A percentile compares a stretch with the other conserved stretches of the same genome.
These are phyloP conservation scores for Parathielavia appendiculata DNA, from an alignment of 495 filamentous ascomycete species.

Conservation along the genomic window DNA sequence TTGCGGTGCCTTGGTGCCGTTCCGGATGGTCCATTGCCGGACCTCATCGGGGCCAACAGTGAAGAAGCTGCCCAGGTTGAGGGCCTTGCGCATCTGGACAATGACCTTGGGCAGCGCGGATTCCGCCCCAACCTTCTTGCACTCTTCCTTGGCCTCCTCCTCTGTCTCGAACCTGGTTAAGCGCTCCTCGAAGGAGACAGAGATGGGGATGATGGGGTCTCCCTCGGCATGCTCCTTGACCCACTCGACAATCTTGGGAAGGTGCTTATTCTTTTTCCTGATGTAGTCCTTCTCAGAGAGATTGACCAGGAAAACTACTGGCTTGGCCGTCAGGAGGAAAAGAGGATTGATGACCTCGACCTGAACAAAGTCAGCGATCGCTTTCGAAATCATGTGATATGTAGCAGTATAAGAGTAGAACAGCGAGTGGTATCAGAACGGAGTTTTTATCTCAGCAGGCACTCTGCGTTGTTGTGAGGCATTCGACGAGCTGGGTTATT, in stretches of 20 bases:
- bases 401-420: slow-evolving; percentile 30
- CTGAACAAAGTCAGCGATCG: slow-evolving; percentile 47
- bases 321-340: slow-evolving; percentile 92
- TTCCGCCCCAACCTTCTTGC: slow-evolving; percentile 80
- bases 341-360: slow-evolving; percentile 97
- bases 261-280: slow-evolving; percentile 99
- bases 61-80: slow-evolving; percentile 93
- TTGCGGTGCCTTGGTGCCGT: slow-evolving; percentile 92
- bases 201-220: slow-evolving; percentile 89
- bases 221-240: slow-evolving; percentile 82
- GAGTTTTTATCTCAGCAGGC: slow-evolving; percentile 73
- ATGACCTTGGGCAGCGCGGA: slow-evolving; percentile 91
- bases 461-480: slow-evolving; percentile 64
- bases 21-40: slow-evolving; percentile 95
- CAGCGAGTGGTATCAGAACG: slow-evolving; percentile 39
- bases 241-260: slow-evolving; percentile 87
- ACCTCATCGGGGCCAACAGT: slow-evolving; percentile 96
- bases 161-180: slow-evolving; percentile 73
- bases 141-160: slow-evolving; percentile 75
- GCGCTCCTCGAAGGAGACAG: slow-evolving; percentile 86
- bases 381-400: slow-evolving; percentile 22
- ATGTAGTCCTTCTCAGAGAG: slow-evolving; percentile 95
- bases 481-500: slow-evolving; percentile 99
- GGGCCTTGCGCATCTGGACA: slow-evolving; percentile 84
- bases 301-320: slow-evolving; percentile 95